phyloP scores from a whole-genome alignment of 495 filamentous ascomycete species.

The Penicillium herquei region DNA sequence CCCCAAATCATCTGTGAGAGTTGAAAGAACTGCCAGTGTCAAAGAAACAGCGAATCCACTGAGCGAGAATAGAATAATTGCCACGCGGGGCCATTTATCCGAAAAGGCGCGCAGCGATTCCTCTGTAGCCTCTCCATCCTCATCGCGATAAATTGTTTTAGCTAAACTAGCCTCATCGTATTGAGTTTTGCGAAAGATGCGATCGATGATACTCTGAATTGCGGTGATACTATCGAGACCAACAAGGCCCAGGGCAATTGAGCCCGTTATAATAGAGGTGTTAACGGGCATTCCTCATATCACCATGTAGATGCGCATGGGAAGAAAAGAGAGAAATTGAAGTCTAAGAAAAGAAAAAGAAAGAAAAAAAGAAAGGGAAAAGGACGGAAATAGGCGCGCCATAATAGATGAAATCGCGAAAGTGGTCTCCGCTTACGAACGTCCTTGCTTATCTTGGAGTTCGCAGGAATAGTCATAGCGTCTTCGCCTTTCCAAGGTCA shows the following conservation, averaged over 20 bases:
- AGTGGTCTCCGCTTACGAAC: neutral
- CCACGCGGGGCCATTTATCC: constrained; percentile 26
- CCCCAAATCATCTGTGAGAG: constrained; percentile 4
- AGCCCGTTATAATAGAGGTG: constrained; percentile 16
- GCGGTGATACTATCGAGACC: constrained; percentile 25
- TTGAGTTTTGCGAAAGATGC: constrained; percentile 17
- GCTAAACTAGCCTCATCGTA: constrained; percentile 22
- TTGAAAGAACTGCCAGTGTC: constrained; percentile 23
- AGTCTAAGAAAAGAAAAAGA: neutral
- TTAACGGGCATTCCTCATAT: constrained; percentile 26
- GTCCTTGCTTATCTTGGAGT: constrained; percentile 6
- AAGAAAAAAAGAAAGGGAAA: neutral
- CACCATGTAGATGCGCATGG: neutral
- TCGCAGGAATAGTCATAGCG: constrained; percentile 5
- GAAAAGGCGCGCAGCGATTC: constrained; percentile 31
- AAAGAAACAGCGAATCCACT: constrained; percentile 19
- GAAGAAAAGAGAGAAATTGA: neutral
- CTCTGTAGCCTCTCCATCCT: constrained; percentile 31
- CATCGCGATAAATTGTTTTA: constrained; percentile 26
- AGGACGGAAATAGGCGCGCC: neutral
- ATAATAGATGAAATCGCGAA: neutral
- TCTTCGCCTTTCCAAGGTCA: neutral
- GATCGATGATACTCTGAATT: constrained; percentile 17
- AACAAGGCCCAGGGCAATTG: constrained; percentile 26
- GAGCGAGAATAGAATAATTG: constrained; percentile 19